A percentile compares a stretch with the other conserved stretches of the same genome.
These are phyloP conservation scores for Suillus tomentosus DNA, from an alignment of 768 basidiomycete genomes.

Conservation along the genomic window DNA sequence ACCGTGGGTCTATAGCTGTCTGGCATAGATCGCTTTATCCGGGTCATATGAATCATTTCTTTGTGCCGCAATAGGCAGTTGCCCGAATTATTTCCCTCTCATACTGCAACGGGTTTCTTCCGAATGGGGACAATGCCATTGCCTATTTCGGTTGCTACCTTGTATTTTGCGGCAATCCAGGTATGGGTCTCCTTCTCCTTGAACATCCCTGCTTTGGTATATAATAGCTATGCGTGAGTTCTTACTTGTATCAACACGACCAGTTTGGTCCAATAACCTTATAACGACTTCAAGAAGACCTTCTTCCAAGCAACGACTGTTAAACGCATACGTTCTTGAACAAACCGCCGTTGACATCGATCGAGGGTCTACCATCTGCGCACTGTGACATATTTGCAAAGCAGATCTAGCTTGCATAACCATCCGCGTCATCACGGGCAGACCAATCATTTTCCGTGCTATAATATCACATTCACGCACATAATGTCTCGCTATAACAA, in stretches of 20 bases:
- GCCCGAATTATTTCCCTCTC: conserved; percentile 4
- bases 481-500: conserved; percentile 47
- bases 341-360: conserved; percentile 1
- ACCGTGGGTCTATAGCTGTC: too few species aligned
- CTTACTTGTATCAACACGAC: conserved; percentile 17
- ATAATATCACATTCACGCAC: conserved; percentile 12
- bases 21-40: too few species aligned
- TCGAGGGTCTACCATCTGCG: conserved; percentile 6
- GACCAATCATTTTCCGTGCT: conserved; percentile 11
- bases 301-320: conserved; percentile 14
- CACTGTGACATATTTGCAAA: conserved; percentile 10
- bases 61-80: conserved; percentile 18
- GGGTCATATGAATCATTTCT: conserved; percentile 3
- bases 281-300: conserved; percentile 16
- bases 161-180: conserved; percentile 21
- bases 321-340: conserved; percentile 11
- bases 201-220: conserved; percentile 24
- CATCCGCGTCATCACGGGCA: conserved; percentile 8
- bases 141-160: conserved; percentile 27
- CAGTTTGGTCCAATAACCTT: conserved; percentile 17
- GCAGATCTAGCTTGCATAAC: background rate
- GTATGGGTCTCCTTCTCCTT: conserved; percentile 6
- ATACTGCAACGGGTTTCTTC: conserved; percentile 9
- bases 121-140: conserved; percentile 23
- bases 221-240: conserved; percentile 23